Evolutionary conservation across 2,329 filamentous ascomycete species (phyloP), one percentile per base, ranked within the genome.

Genomic region (Sporothrix dimorphospora): DNA sequence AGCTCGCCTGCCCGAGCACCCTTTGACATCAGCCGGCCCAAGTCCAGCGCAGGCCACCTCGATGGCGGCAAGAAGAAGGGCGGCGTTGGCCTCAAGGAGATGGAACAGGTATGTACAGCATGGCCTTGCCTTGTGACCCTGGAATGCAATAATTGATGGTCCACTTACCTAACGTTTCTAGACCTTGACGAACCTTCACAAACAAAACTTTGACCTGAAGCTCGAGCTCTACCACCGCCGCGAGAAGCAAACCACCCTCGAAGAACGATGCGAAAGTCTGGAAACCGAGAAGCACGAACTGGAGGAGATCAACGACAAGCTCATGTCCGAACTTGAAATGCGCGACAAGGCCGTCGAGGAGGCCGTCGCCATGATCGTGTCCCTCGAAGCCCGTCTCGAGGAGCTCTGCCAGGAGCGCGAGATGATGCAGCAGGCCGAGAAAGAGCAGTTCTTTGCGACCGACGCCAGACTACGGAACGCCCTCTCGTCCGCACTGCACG

Each of bases 171-270:
- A 30, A 49, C 30, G 16, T 21, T 11, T n/a, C 12, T 66, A 91
- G 86, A 88, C 90, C 70, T 81, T 93, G 69, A 91, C 91, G 4
- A 90, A 84, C 1, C 81, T 93, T 27, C 89, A 91, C 79, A 94
- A 94, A 78, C 88, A 92, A 80, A 94, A 93, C 77, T 94, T 93
- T 76, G 91, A 92, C 75, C 84, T 94, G 55, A 93, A 94, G 79
- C 83, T 93, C 42, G 91, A 93, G 78, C 80, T 94, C 0, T 92
- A 87, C 76, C 90, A 93, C 77, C 86, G 90, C 7, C 85, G 91
- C 38, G 88, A 93, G 79, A 85, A 87, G 70, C 89, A 91, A 77
- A 84, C 84, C 9, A 79, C 79, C 4, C 81, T 92, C 21, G 86
- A 89, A 74, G 79, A 80, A 49, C 72, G 67, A 19, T 73, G 74